Conservation (phyloP, 2,329 filamentous ascomycete genomes). For the Colletotrichum horii region DNA sequence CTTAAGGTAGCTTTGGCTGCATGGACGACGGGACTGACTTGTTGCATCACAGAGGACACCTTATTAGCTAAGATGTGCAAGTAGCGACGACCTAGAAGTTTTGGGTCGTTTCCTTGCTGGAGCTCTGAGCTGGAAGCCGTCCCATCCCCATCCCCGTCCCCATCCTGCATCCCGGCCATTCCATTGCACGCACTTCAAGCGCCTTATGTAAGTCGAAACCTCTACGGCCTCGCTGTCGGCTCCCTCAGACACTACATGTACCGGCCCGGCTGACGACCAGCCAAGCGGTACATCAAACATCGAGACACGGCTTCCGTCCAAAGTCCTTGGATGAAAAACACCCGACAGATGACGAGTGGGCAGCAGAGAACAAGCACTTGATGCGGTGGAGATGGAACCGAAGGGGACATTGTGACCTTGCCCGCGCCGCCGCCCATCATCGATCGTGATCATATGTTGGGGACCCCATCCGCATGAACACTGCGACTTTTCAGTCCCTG, state of each 20-base stretch:
- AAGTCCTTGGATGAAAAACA: constrained; percentile 11
- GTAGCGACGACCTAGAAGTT: background rate
- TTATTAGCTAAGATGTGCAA: constrained; percentile 11
- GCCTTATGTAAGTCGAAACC: constrained; percentile 17
- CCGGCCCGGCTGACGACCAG: background rate
- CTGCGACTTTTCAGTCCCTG: background rate
- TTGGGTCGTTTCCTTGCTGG: background rate
- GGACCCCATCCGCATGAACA: constrained; percentile 18
- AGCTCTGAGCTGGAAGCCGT: background rate
- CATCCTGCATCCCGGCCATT: background rate
- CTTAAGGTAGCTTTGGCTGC: background rate
- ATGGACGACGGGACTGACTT: background rate
- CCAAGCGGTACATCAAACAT: constrained; percentile 16
- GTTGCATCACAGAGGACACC: background rate
- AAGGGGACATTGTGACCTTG: background rate
- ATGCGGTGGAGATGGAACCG: background rate
- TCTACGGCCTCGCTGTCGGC: constrained; percentile 9
- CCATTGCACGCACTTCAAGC: too few species aligned
- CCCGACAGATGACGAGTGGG: background rate
- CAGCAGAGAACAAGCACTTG: background rate
- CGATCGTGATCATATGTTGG: background rate
- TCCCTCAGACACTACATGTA: constrained; percentile 8
- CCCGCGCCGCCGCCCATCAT: background rate
- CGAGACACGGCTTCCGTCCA: background rate
- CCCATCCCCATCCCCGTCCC: background rate